Base-by-base conservation (phyloP, 441 rosid genomes). In the Pelargonium fulgidum region DNA sequence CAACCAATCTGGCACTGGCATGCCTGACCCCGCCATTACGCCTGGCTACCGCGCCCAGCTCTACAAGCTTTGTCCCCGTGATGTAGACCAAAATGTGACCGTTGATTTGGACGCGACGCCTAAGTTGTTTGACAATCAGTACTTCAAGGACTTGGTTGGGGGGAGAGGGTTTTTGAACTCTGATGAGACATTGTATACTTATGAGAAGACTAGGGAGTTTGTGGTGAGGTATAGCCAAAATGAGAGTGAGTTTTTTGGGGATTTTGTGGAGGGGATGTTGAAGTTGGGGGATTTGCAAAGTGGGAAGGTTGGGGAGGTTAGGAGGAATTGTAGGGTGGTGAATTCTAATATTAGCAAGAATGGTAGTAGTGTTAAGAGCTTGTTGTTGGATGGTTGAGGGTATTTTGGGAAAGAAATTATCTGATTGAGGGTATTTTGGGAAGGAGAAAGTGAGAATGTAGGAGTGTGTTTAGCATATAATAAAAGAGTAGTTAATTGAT, bases 101-200 rank as follows among this genome's bases (percentile, higher is more conserved):
- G 93, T 82, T 11, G 81, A 71, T 65, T 87, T 91, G 13, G 97
- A 93, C 70, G 82, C 93, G 11, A 93, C 99, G 0, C 93, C 97
- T 0, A 20, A 4, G 0, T 9, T 56, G 47, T 91, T 93, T 59
- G 97, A 93, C 65, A 93, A 91, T 61, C 82, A 72, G 74, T 91
- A 91, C 59, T 93, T 89, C 75, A 89, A 83, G 75, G 97, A 88
- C 77, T 74, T 93, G 86, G 95, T 82, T 12, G 81, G 78, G 0
- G 88, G 96, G 41, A 86, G 85, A 80, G 97, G 97, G 41, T 91
- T 93, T 73, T 76, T 93, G 1, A 93, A 93, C 69, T 93, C 97
- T 12, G 99, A 93, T 65, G 77, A 93, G 80, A 93, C 92, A 2
- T 77, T 91, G 39, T 86, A 74, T 73, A 88, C 96, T 1, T 81